phyloP scores from a whole-genome alignment of 2,329 filamentous ascomycete genomes.

The Rhynchosporium graminicola region DNA sequence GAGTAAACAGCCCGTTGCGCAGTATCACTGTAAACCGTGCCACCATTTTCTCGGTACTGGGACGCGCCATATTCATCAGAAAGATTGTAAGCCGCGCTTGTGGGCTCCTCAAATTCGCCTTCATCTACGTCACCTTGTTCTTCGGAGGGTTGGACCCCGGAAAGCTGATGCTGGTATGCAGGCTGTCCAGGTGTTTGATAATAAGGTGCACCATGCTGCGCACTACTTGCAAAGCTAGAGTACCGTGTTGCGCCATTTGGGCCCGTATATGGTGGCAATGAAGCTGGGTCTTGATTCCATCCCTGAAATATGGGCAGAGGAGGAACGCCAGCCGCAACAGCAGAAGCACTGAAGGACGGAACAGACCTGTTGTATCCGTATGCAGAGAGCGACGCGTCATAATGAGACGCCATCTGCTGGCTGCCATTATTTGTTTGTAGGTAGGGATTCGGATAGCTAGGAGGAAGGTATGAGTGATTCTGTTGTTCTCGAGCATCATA shows the following conservation, averaged over 20 bases:
- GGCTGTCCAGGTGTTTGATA: constrained; percentile 28
- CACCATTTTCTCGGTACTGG: constrained; percentile 39
- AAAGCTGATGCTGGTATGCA: constrained; percentile 31
- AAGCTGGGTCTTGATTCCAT: constrained; percentile 37
- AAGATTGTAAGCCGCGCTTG: constrained; percentile 21
- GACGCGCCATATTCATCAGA: constrained; percentile 24
- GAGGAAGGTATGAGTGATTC: constrained; percentile 35
- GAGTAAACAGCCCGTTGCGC: constrained; percentile 32
- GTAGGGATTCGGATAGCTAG: constrained; percentile 34
- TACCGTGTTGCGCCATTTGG: constrained; percentile 27
- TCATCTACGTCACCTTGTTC: constrained; percentile 83
- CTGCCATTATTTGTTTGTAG: constrained; percentile 31
- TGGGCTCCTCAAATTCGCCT: constrained; percentile 58
- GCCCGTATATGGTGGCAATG: constrained; percentile 32
- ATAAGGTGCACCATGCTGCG: constrained; percentile 28
- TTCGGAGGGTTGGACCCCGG: constrained; percentile 29
- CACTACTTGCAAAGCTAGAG: constrained; percentile 24
- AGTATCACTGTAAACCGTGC: constrained; percentile 30
- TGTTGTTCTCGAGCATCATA: constrained; percentile 34
- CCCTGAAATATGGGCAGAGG: constrained; percentile 38
- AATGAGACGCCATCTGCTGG: constrained; percentile 34
- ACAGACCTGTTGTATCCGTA: constrained; percentile 38
- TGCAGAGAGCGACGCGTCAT: constrained; percentile 32
- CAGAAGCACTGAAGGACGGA: constrained; percentile 34
- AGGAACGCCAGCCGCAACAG: constrained; percentile 34